Base-by-base conservation (phyloP, 2,329 filamentous ascomycete genomes). In the Pleomassaria siparia region DNA sequence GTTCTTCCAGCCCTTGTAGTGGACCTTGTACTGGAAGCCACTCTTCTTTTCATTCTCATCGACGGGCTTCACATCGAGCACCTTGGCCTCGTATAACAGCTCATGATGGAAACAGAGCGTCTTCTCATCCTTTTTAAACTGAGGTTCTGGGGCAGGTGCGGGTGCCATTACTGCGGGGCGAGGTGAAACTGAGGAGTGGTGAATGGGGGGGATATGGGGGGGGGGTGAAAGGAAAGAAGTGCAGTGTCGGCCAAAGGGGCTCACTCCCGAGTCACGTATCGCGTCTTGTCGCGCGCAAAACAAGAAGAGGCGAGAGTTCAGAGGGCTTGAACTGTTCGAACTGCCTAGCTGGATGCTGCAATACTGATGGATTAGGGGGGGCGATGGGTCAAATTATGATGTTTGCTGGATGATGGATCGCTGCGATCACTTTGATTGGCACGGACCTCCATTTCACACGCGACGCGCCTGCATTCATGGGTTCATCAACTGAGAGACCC, bases 1-100 rank as follows among this genome's bases (percentile, higher is more conserved):
- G 72, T 92, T 91, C 79, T 99, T 99, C 94, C 94, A 99, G 65
- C 94, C 94, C 74, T 97, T 97, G 78, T 99, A 99, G 74, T 99
- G 94, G 46, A 99, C 88, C 66, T 89, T 88, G 76, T 95, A 99
- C 69, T 90, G 84, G 67, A 84, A 91, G 26, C 87, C 84, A 51
- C 86, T 86, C 69, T 84, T 85, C 72, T 88, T 86, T 64, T 86
- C 86, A 36, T 77, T 77, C 6, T 75, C 69, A 51, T 86, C 82
- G 63, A 80, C 78, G 70, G 77, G 75, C 60, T 80, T 84, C 25
- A 89, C 80, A 56, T 96, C 91, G 55, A 95, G 83, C 43, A 99
- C 86, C 75, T 97, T 97, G 58, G 94, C 94, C 73, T 99, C 94
- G 69, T 99, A 99, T 43, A 99, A 84, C 74, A 97, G 85, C 66